Evolutionary conservation across 805 yeast species (phyloP), one percentile per base, ranked within the genome.

Genomic region (Barnettozyma botsteinii): DNA sequence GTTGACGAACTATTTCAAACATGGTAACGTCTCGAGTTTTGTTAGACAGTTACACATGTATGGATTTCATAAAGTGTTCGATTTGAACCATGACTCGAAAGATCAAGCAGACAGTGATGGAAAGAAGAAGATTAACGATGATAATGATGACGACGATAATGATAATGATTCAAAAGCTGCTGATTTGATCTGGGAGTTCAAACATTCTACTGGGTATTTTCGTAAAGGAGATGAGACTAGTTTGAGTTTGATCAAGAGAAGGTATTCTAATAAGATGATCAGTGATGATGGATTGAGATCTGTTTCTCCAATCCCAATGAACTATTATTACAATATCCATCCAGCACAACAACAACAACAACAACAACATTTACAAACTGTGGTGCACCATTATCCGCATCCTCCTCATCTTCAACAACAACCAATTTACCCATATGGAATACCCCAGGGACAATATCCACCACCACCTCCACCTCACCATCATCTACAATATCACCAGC

Each of bases 41-140:
- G 96, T 91, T 26, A 76, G 97, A 34, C 97, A 91, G 62, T 67
- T 89, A 33, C 95, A 91, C 66, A 91, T 89, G 97, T 88, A 88
- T 59, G 96, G 96, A 1, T 88, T 89, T 66, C 96, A 89, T 61
- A 88, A 89, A 64, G 80, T 74, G 65, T 50, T 55, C 39, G 61
- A 54, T 45, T 33, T 48, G 2, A 49, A 44, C 21, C 47, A 37
- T 32, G 51, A 50, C 14, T 41, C 42, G n/a, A 41, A 43, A 7
- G 29, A 36, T 13, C 15, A 24, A 8, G 33, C 29, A 15, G 22
- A 23, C n/a, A 13, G 41, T n/a, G 15, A 43, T 21, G 14, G 38
- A 15, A 28, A 35, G 32, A 30, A 41, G 27, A 43, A 40, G 19
- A 43, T n/a, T n/a, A n/a, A n/a, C n/a, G n/a, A n/a, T n/a, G n/a